Evolutionary conservation across 2,329 filamentous ascomycete genomes (phyloP).

Genomic region (Pseudohalonectria lignicola): DNA sequence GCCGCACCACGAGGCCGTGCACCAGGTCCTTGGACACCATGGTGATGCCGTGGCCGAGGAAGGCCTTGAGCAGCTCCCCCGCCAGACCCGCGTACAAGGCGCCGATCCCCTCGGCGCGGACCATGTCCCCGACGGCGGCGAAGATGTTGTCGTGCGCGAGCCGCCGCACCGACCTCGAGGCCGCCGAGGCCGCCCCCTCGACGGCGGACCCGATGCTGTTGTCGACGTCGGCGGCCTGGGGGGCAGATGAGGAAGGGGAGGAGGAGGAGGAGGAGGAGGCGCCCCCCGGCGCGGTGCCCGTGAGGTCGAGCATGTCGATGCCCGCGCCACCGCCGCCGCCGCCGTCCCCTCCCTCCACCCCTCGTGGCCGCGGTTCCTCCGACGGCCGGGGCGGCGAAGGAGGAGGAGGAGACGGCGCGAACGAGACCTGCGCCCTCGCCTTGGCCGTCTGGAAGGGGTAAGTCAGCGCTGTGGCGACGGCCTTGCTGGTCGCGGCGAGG

Average conservation of each 20-base stretch:
- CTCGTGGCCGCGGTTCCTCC: conserved; percentile 16
- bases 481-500: conserved; percentile 67
- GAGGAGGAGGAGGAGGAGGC: no score
- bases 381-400: conserved; percentile 6
- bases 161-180: conserved; percentile 11
- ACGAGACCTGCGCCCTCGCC: conserved; percentile 58
- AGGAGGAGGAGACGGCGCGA: conserved; percentile 6
- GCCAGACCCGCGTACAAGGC: conserved; percentile 68
- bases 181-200: conserved; percentile 16
- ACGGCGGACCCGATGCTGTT: conserved; percentile 13
- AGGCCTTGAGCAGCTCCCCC: conserved; percentile 70
- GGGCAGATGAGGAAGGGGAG: no score
- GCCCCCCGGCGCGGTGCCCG: no score
- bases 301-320: neutral
- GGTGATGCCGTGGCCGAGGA: conserved; percentile 76
- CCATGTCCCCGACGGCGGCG: conserved; percentile 45
- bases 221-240: neutral
- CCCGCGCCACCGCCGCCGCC: neutral
- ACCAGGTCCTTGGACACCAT: conserved; percentile 78
- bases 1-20: conserved; percentile 58
- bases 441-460: conserved; percentile 87
- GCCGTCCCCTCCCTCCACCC: conserved; percentile 6
- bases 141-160: conserved; percentile 44
- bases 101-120: conserved; percentile 51
- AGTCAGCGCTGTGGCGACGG: conserved; percentile 61